Percentiles rank a stretch among this genome's conserved stretches.
Evolutionary conservation across 2,329 filamentous ascomycete genomes (phyloP).

Genomic region (Beauveria scarabaeidicola): DNA sequence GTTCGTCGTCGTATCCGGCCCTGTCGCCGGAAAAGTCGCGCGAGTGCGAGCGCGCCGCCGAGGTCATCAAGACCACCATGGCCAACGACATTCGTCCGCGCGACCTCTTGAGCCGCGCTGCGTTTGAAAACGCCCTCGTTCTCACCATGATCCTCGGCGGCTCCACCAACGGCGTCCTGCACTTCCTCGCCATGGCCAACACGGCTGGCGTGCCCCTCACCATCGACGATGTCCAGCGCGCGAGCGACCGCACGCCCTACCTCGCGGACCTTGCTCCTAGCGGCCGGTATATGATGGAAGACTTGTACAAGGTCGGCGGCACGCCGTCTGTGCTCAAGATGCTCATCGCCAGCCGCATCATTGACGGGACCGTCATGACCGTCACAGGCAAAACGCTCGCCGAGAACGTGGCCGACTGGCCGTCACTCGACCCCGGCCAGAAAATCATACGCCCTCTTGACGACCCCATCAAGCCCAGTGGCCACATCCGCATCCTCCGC

Average conservation of each 20-base stretch:
- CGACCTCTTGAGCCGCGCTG: constrained; percentile 68
- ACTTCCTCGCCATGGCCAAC: constrained; percentile 84
- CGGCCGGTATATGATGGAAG: constrained; percentile 80
- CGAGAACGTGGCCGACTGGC: constrained; percentile 71
- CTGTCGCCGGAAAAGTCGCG: constrained; percentile 74
- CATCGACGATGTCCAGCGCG: constrained; percentile 73
- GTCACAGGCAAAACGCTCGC: constrained; percentile 78
- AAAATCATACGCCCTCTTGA: constrained; percentile 69
- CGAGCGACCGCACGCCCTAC: constrained; percentile 75
- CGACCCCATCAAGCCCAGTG: constrained; percentile 62
- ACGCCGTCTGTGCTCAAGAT: constrained; percentile 81
- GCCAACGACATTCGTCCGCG: constrained; percentile 73
- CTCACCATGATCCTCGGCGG: constrained; percentile 90
- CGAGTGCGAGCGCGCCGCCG: constrained; percentile 74
- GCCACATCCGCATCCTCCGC: constrained; percentile 72
- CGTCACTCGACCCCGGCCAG: constrained; percentile 69
- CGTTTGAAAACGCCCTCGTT: constrained; percentile 82
- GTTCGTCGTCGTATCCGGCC: constrained; percentile 76
- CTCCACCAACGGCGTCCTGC: constrained; percentile 80
- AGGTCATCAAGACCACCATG: constrained; percentile 71
- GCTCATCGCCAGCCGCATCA: constrained; percentile 64
- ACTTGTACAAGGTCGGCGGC: constrained; percentile 78
- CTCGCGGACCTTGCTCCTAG: constrained; percentile 78
- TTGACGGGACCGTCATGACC: constrained; percentile 72
- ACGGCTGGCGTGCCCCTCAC: constrained; percentile 70